Evolutionary conservation across 371 early-diverging fungal species (phyloP).

Genomic region (Rhizopus arrhizus): DNA sequence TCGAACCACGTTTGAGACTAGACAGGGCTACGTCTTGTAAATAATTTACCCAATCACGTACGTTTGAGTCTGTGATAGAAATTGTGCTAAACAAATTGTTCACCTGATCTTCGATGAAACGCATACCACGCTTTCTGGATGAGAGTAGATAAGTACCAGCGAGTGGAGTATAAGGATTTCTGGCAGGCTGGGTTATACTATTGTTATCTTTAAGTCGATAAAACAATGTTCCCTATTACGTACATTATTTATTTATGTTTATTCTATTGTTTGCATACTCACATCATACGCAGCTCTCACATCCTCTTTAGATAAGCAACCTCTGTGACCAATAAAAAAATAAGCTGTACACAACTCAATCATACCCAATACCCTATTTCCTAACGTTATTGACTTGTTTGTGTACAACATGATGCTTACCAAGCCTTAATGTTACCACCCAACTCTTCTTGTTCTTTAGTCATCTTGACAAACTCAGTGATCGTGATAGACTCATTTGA

Average conservation of each 20-base stretch:
- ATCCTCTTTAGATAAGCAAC: conserved; percentile 30
- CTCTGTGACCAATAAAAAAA: conserved; percentile 41
- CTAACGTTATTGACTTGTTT: background rate
- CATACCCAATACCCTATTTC: conserved; percentile 27
- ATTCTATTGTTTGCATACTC: conserved; percentile 4
- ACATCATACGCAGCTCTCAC: conserved; percentile 45
- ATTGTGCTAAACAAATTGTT: background rate
- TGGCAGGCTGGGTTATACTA: conserved; percentile 2
- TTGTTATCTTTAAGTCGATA: conserved; percentile 23
- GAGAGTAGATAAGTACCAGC: conserved; percentile 19
- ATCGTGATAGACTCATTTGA: conserved; percentile 36
- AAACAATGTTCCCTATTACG: conserved; percentile 25
- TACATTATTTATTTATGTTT: conserved; percentile 3
- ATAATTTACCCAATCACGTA: conserved; percentile 19
- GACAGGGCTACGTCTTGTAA: conserved; percentile 18
- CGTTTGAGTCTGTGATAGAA: conserved; percentile 3
- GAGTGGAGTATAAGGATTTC: background rate
- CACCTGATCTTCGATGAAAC: conserved; percentile 2
- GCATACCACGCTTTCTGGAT: background rate
- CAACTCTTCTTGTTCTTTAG: conserved; percentile 28
- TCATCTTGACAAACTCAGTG: conserved; percentile 34
- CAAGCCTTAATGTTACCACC: conserved; percentile 18
- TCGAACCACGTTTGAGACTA: conserved; percentile 10
- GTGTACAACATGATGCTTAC: conserved; percentile 6
- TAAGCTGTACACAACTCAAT: conserved; percentile 37